Conservation (phyloP, 805 yeast species). For the Zygosaccharomyces lentus region DNA sequence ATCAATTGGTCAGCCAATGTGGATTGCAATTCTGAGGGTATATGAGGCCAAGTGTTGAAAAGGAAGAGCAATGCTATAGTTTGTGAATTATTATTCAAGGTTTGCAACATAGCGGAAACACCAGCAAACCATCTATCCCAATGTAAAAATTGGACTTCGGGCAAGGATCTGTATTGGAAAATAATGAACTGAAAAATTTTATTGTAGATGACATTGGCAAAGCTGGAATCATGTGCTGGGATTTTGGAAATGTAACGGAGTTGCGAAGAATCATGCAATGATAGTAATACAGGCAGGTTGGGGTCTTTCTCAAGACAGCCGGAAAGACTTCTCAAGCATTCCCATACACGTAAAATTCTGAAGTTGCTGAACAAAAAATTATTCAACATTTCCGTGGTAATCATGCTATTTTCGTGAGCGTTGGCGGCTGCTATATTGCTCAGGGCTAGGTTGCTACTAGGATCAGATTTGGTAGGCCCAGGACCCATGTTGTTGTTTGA, state of each 20-base stretch:
- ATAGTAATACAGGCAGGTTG: slow-evolving; percentile 11
- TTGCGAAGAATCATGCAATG: slow-evolving; percentile 24
- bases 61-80: slow-evolving; percentile 22
- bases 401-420: slow-evolving; percentile 4
- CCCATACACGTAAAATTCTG: slow-evolving; percentile 26
- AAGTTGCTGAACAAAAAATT: slow-evolving; percentile 26
- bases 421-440: slow-evolving; percentile 4
- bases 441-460: not conserved
- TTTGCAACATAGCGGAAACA: slow-evolving; percentile 23
- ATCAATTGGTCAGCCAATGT: slow-evolving; percentile 12
- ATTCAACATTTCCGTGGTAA: slow-evolving; percentile 18
- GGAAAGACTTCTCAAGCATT: slow-evolving; percentile 20
- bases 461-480: slow-evolving; percentile 1
- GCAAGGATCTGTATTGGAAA: slow-evolving; percentile 19
- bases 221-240: slow-evolving; percentile 27
- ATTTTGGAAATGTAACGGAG: slow-evolving; percentile 20
- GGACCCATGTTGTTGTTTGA: slow-evolving; percentile 3
- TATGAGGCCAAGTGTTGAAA: slow-evolving; percentile 29
- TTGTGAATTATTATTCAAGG: slow-evolving; percentile 27
- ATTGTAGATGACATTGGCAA: slow-evolving; percentile 29
- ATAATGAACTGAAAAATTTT: slow-evolving; percentile 24
- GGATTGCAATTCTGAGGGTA: slow-evolving; percentile 16
- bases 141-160: slow-evolving; percentile 14
- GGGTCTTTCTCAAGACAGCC: slow-evolving; percentile 15
- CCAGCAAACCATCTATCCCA: slow-evolving; percentile 31